Percentiles rank a stretch among this genome's conserved stretches.
Evolutionary conservation across 257 asterid species (phyloP).

Genomic region (Solanum chilense): DNA sequence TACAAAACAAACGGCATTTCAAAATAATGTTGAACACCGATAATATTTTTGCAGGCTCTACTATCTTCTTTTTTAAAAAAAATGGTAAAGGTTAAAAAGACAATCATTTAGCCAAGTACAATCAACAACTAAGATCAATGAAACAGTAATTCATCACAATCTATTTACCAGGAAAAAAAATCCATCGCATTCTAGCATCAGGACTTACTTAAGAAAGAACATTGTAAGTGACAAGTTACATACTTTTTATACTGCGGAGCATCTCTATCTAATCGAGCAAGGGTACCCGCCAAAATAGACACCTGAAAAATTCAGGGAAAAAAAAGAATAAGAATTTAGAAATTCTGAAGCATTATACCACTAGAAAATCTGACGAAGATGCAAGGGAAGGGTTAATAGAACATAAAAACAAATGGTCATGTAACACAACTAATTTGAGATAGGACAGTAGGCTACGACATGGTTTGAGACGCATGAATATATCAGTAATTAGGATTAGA

Average conservation of each 20-base stretch:
- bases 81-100: neutral
- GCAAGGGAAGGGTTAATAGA: neutral
- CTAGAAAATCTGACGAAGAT: neutral
- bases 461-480: neutral
- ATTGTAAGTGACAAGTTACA: slow-evolving; percentile 1
- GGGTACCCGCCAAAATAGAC: slow-evolving; percentile 96
- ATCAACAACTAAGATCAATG: neutral
- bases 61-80: neutral
- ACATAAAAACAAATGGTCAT: neutral
- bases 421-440: neutral
- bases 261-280: slow-evolving; percentile 99
- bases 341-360: neutral
- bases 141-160: neutral
- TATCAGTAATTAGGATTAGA: neutral
- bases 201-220: neutral
- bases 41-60: neutral
- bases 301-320: slow-evolving; percentile 38
- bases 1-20: neutral
- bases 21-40: neutral
- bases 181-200: neutral
- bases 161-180: neutral
- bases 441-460: neutral
- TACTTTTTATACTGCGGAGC: slow-evolving; percentile 96
- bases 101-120: neutral
- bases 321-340: neutral